Conservation (phyloP, 129 eudicot genomes). For the Ambrosia artemisiifolia region DNA sequence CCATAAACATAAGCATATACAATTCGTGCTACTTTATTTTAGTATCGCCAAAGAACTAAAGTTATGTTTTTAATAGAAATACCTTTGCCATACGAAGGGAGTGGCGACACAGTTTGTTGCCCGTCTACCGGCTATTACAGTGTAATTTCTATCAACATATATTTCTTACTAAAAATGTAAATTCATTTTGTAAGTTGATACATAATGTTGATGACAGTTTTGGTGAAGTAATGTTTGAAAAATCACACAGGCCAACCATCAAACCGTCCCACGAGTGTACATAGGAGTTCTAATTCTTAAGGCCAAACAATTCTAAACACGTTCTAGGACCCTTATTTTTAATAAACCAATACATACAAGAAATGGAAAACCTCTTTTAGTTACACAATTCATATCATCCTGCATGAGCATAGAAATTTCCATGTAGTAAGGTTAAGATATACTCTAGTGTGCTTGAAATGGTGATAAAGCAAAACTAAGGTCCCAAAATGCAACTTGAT, state of each 20-base stretch:
- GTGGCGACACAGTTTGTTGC: too few relatives aligned
- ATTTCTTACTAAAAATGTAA: too few relatives aligned
- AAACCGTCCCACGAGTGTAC: conserved; percentile 36
- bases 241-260: conserved; percentile 44
- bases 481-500: neutral
- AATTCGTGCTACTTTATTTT: too few relatives aligned
- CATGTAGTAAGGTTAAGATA: conserved; percentile 4
- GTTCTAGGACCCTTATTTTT: conserved; percentile 24
- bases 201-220: neutral
- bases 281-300: conserved; percentile 34
- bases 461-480: neutral
- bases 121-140: too few relatives aligned
- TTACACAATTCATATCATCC: conserved; percentile 92
- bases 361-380: conserved; percentile 33
- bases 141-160: too few relatives aligned
- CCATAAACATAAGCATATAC: too few relatives aligned
- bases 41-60: too few relatives aligned
- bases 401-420: conserved; percentile 23
- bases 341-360: conserved; percentile 23
- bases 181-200: neutral
- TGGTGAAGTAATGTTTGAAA: neutral
- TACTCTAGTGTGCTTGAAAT: neutral
- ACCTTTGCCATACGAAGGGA: too few relatives aligned
- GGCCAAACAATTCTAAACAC: conserved; percentile 20
- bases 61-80: too few relatives aligned